Base-by-base conservation (phyloP, 2,329 filamentous ascomycete genomes). In the Nemania sp. region DNA sequence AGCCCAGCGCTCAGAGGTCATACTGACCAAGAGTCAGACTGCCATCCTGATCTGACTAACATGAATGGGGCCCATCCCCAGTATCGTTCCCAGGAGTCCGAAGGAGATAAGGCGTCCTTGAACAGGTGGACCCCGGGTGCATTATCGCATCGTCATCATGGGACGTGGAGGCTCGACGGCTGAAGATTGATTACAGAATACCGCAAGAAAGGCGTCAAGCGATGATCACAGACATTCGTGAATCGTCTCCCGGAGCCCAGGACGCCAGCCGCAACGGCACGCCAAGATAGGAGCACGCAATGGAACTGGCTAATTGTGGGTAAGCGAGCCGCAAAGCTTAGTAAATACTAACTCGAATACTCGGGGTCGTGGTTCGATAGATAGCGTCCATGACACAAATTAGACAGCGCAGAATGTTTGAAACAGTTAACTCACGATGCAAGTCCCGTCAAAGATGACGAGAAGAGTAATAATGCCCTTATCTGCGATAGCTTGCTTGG, bases 11-110 rank as follows among this genome's bases (percentile, higher is more conserved):
- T 13, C 10, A 45, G 11, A 3, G 13, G 42, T 25, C 18, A 12
- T 13, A 15, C 18, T 37, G 5, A 11, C 25, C 20, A 3, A 7
- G 17, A n/a, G 18, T 37, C 20, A 35, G 35, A 25, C 45, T 15
- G 21, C 29, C 34, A 42, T 42, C 18, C 25, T 42, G n/a, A 12
- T 61, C 49, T 58, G 49, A 54, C 59, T 53, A 57, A 61, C 50
- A 49, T 12, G n/a, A 25, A 35, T 17, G 34, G 43, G 13, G 7
- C 39, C 32, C 40, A 57, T 53, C 43, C 34, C 43, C 53, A 49
- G 42, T 48, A 21, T 48, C 13, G 17, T 29, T 54, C 21, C 58
- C 54, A 53, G 54, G 37, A 57, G 6, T 34, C 4, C 17, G 25
- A 18, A 20, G 13, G 20, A 53, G 53, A 60, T 57, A 60, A 57